Conservation (phyloP, 306 rosid genomes). For the Cucumis melo region DNA sequence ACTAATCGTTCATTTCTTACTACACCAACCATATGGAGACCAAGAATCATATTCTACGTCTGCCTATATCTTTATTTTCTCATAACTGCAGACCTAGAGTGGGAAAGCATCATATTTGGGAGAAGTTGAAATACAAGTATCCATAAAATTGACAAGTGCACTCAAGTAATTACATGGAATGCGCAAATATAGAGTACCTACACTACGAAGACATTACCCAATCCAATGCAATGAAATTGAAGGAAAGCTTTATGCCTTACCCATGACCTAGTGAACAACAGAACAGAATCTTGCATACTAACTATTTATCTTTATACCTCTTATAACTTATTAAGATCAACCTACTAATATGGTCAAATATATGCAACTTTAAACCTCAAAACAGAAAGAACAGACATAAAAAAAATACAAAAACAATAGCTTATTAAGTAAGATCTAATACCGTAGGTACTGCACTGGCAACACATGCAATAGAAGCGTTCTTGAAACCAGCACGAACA, state of each 20-base stretch:
- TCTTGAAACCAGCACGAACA: slow-evolving; percentile 63
- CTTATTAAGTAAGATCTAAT: slow-evolving; percentile 14
- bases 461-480: slow-evolving; percentile 39
- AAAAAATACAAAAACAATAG: not conserved
- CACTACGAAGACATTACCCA: not conserved
- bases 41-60: not conserved
- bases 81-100: not conserved
- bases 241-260: not conserved
- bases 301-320: not conserved
- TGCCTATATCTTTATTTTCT: not conserved
- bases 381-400: not conserved
- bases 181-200: not conserved
- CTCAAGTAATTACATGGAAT: not conserved
- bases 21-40: not conserved
- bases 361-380: not conserved
- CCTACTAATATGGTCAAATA: not conserved
- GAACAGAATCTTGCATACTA: not conserved
- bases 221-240: not conserved
- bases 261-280: not conserved
- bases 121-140: not conserved
- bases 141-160: not conserved
- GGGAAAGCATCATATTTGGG: not conserved
- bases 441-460: slow-evolving; percentile 72
- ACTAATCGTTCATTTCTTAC: not conserved
- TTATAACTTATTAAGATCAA: not conserved